Percentiles rank a stretch among this genome's conserved stretches.
phyloP scores from a whole-genome alignment of 2,329 filamentous ascomycete genomes.

The Pleomassaria siparia region DNA sequence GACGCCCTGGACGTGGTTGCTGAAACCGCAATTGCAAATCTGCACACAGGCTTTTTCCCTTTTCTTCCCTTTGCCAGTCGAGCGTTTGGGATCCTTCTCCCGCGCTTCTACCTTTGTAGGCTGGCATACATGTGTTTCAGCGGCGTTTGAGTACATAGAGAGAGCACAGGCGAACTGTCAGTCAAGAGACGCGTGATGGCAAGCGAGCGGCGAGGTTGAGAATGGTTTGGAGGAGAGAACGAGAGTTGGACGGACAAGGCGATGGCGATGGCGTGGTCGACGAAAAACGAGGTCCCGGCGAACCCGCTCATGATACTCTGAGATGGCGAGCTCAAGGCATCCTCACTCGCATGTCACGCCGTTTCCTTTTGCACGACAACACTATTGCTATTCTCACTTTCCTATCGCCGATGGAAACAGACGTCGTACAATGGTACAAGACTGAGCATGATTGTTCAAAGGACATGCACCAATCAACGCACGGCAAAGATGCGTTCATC shows the following conservation, averaged over 20 bases:
- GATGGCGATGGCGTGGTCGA: neutral
- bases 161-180: constrained; percentile 1
- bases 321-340: neutral
- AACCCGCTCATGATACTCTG: neutral
- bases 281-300: too few relatives aligned
- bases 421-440: too few relatives aligned
- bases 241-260: neutral
- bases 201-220: neutral
- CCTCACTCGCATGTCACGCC: neutral
- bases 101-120: neutral
- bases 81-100: constrained; percentile 2
- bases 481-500: too few relatives aligned
- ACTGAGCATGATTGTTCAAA: too few relatives aligned
- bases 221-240: neutral
- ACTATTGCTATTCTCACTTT: too few relatives aligned
- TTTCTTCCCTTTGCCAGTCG: neutral
- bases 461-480: too few relatives aligned
- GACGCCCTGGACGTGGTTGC: too few relatives aligned
- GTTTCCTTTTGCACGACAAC: too few relatives aligned
- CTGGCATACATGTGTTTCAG: neutral
- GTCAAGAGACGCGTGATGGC: neutral
- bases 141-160: constrained; percentile 4
- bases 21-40: neutral
- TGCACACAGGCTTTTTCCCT: neutral
- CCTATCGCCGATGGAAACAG: too few relatives aligned